Conservation (phyloP, 805 yeast genomes). For the Jamesozyma lodderae region DNA sequence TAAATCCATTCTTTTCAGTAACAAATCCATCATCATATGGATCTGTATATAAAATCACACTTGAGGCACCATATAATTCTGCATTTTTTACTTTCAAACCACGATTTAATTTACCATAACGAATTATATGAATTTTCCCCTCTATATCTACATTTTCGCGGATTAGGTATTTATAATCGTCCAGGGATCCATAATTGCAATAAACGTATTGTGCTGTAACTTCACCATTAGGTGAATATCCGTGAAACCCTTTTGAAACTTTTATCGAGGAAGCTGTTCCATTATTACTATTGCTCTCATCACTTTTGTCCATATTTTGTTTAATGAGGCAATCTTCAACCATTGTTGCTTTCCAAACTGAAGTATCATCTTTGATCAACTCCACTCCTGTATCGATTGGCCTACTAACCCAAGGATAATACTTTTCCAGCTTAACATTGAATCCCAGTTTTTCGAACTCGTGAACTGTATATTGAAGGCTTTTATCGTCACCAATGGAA, state of each 20-base stretch:
- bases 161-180: conserved; percentile 42
- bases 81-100: conserved; percentile 57
- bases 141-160: conserved; percentile 36
- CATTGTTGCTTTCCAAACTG: conserved; percentile 40
- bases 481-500: conserved; percentile 36
- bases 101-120: conserved; percentile 42
- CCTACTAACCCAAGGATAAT: conserved; percentile 46
- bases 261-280: neutral
- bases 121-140: conserved; percentile 51
- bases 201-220: conserved; percentile 47
- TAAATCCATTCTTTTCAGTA: conserved; percentile 46
- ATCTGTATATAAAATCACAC: conserved; percentile 39
- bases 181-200: conserved; percentile 49
- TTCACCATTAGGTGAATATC: conserved; percentile 57
- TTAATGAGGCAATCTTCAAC: conserved; percentile 37
- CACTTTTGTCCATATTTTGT: conserved; percentile 34
- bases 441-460: conserved; percentile 46
- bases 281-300: neutral
- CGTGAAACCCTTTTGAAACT: conserved; percentile 45
- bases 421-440: conserved; percentile 41
- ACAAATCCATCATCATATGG: conserved; percentile 48
- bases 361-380: conserved; percentile 28
- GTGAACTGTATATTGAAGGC: conserved; percentile 42
- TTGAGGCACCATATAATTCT: conserved; percentile 51
- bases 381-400: conserved; percentile 39